Evolutionary conservation across 2,329 filamentous ascomycete species (phyloP).

Genomic region (Talaromyces sp.): DNA sequence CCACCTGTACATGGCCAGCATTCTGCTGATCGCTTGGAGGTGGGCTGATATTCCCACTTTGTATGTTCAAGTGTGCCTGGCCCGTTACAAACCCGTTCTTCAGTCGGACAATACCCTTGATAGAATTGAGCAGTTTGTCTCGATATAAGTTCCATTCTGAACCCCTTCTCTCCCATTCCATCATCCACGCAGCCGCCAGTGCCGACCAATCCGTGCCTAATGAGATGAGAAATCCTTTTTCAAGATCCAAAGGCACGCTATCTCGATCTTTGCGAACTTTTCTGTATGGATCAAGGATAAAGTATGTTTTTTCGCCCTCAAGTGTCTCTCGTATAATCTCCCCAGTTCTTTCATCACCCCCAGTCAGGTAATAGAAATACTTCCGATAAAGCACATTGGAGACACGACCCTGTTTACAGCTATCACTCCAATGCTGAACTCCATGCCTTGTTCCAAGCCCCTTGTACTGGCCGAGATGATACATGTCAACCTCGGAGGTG

Average conservation of each 20-base stretch:
- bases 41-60: slow-evolving; percentile 50
- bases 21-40: slow-evolving; percentile 55
- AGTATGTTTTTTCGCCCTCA: slow-evolving; percentile 53
- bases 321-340: slow-evolving; percentile 53
- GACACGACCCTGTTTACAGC: slow-evolving; percentile 60
- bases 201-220: slow-evolving; percentile 60
- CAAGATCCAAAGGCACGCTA: slow-evolving; percentile 39
- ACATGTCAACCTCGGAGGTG: slow-evolving; percentile 60
- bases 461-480: slow-evolving; percentile 57
- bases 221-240: slow-evolving; percentile 47
- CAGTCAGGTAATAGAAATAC: slow-evolving; percentile 56
- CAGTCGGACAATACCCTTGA: slow-evolving; percentile 52
- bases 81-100: slow-evolving; percentile 60
- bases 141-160: slow-evolving; percentile 53
- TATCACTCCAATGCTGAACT: slow-evolving; percentile 61
- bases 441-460: slow-evolving; percentile 62
- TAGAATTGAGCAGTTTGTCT: slow-evolving; percentile 49
- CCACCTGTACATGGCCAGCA: slow-evolving; percentile 50
- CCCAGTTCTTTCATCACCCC: slow-evolving; percentile 55
- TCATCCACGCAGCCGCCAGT: slow-evolving; percentile 56
- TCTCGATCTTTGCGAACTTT: slow-evolving; percentile 57
- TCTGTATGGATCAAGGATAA: slow-evolving; percentile 54
- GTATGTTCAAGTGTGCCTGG: slow-evolving; percentile 50
- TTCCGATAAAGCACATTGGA: slow-evolving; percentile 58
- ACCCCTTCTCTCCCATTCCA: slow-evolving; percentile 59